Evolutionary conservation across 495 filamentous ascomycete species (phyloP).

Genomic region (Diplogelasinospora grovesii): DNA sequence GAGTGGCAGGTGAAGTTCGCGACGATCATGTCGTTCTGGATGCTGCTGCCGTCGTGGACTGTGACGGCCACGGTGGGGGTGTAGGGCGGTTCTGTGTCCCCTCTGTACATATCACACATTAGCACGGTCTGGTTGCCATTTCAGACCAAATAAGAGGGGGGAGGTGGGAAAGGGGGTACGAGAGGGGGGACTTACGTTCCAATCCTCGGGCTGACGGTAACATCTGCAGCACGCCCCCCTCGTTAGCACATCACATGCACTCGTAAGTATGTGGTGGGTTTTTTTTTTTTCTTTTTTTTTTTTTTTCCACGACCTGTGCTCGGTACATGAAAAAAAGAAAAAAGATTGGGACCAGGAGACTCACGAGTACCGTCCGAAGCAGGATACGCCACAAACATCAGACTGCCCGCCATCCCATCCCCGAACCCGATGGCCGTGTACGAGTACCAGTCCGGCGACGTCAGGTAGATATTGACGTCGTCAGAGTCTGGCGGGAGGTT

Average conservation of each 20-base stretch:
- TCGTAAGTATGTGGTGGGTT: neutral
- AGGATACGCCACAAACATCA: conserved; percentile 24
- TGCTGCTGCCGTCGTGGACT: conserved; percentile 25
- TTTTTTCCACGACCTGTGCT: too few species aligned
- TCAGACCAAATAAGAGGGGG: neutral
- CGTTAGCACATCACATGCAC: neutral
- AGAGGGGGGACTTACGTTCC: conserved; percentile 9
- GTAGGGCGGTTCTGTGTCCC: conserved; percentile 44
- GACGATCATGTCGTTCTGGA: conserved; percentile 18
- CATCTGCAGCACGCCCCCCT: conserved; percentile 2
- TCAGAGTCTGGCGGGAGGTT: conserved; percentile 18
- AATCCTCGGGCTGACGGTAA: conserved; percentile 17
- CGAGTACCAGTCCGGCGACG: conserved; percentile 19
- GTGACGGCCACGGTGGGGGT: conserved; percentile 32
- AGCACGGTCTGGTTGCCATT: neutral
- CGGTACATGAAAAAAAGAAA: too few species aligned
- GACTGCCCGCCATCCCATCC: conserved; percentile 13
- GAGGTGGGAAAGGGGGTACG: neutral
- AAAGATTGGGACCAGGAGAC: too few species aligned
- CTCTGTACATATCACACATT: too few species aligned
- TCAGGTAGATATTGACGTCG: conserved; percentile 25
- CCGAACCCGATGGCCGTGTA: conserved; percentile 27
- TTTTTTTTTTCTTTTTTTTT: too few species aligned
- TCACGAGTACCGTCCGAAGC: conserved; percentile 10
- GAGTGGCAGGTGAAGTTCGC: conserved; percentile 44